A percentile compares a stretch with the other conserved stretches of the same genome.
Conservation (phyloP, 1,284 basidiomycete species). For the Cutaneotrichosporon arboriforme region DNA sequence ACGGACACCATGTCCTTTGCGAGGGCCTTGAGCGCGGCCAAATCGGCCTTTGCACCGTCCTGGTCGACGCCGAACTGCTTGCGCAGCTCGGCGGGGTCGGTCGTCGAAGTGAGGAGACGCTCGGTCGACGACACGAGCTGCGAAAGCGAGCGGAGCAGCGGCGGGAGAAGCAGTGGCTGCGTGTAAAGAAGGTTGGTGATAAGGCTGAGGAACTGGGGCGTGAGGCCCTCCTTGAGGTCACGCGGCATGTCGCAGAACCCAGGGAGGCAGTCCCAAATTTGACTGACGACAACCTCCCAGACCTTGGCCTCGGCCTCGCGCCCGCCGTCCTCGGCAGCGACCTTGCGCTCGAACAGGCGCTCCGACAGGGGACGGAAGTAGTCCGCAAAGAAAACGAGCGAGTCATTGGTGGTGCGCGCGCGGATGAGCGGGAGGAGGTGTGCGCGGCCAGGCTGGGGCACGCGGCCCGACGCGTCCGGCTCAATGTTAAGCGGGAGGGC, state of each 20-base stretch:
- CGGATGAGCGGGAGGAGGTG: slow-evolving; percentile 87
- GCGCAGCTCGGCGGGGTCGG: slow-evolving; percentile 51
- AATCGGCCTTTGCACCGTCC: slow-evolving; percentile 61
- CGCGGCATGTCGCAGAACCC: slow-evolving; percentile 70
- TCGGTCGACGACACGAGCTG: slow-evolving; percentile 64
- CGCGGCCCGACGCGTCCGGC: slow-evolving; percentile 55
- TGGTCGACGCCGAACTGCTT: slow-evolving; percentile 54
- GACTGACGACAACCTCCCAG: slow-evolving; percentile 84
- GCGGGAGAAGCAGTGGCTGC: slow-evolving; percentile 74
- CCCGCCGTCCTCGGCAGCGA: slow-evolving; percentile 62
- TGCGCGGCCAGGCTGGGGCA: slow-evolving; percentile 58
- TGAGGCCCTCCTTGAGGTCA: slow-evolving; percentile 65
- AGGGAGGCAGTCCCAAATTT: slow-evolving; percentile 73
- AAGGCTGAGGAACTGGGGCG: slow-evolving; percentile 71
- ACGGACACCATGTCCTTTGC: slow-evolving; percentile 90
- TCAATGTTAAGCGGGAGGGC: slow-evolving; percentile 82
- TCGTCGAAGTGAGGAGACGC: slow-evolving; percentile 49
- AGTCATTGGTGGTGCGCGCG: slow-evolving; percentile 68
- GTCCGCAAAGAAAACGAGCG: slow-evolving; percentile 76
- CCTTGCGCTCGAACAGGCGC: slow-evolving; percentile 81
- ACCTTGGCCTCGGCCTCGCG: slow-evolving; percentile 82
- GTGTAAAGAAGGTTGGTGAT: slow-evolving; percentile 85
- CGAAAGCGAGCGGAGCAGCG: slow-evolving; percentile 75
- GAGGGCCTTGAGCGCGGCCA: slow-evolving; percentile 69
- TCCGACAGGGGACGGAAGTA: slow-evolving; percentile 94